phyloP scores from a whole-genome alignment of 2,329 filamentous ascomycete genomes.

The Coleophoma cylindrospora region DNA sequence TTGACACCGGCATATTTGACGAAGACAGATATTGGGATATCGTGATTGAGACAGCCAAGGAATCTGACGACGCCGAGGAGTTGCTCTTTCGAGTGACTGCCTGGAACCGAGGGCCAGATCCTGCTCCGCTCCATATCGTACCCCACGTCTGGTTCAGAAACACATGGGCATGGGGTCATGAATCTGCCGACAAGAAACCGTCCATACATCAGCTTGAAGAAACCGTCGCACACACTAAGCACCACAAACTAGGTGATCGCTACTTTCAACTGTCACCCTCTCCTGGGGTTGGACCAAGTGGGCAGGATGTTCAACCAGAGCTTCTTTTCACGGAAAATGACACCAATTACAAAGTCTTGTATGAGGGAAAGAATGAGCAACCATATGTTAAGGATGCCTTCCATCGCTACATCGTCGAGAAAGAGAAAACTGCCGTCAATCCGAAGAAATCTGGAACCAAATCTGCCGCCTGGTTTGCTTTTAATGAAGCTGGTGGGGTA shows the following conservation, averaged over 20 bases:
- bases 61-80: slow-evolving; percentile 86
- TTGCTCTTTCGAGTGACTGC: slow-evolving; percentile 91
- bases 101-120: slow-evolving; percentile 89
- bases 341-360: slow-evolving; percentile 77
- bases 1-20: slow-evolving; percentile 84
- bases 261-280: slow-evolving; percentile 86
- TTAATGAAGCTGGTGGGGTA: slow-evolving; percentile 85
- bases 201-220: slow-evolving; percentile 63
- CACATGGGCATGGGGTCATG: slow-evolving; percentile 92
- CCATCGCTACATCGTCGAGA: slow-evolving; percentile 79
- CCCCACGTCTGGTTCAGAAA: slow-evolving; percentile 97
- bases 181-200: slow-evolving; percentile 72
- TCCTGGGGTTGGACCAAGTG: slow-evolving; percentile 72
- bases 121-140: slow-evolving; percentile 86
- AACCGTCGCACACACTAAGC: slow-evolving; percentile 69
- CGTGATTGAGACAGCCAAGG: slow-evolving; percentile 93
- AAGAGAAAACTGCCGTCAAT: slow-evolving; percentile 77
- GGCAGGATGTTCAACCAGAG: slow-evolving; percentile 78
- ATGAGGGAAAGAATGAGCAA: slow-evolving; percentile 71
- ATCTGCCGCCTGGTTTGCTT: slow-evolving; percentile 84
- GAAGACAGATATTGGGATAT: slow-evolving; percentile 96
- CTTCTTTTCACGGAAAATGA: slow-evolving; percentile 95
- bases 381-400: slow-evolving; percentile 94
- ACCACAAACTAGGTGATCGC: slow-evolving; percentile 75
- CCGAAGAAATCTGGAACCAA: slow-evolving; percentile 80